Evolutionary conservation across 169 alveolate species (phyloP).

Genomic region (Perkinsus olseni): DNA sequence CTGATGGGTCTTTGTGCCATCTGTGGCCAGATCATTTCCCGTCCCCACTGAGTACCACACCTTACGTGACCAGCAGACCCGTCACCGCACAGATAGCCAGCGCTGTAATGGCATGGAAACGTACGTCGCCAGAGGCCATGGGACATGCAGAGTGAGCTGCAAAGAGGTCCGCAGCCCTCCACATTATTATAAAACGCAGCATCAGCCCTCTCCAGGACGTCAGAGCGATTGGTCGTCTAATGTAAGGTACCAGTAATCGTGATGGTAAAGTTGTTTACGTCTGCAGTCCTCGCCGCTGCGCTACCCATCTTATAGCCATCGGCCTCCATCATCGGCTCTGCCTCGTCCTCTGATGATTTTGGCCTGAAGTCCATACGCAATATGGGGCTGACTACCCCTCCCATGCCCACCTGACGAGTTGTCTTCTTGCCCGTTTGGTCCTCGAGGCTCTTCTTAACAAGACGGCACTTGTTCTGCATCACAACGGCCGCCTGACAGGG

Average conservation of each 20-base stretch:
- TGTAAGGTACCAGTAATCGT: not conserved
- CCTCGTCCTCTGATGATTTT: not conserved
- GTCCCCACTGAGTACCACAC: not conserved
- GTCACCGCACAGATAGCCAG: not conserved
- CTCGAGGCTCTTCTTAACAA: not conserved
- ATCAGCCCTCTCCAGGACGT: not conserved
- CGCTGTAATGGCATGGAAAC: not conserved
- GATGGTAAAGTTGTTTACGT: not conserved
- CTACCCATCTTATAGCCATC: not conserved
- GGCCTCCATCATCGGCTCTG: not conserved
- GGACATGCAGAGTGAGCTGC: no score
- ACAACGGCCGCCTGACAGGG: not conserved
- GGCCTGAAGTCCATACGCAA: not conserved
- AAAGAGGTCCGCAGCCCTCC: no score
- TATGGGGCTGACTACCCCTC: not conserved
- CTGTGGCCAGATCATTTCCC: not conserved
- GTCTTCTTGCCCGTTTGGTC: not conserved
- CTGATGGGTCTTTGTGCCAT: not conserved
- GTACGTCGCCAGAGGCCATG: not conserved
- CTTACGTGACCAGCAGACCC: not conserved
- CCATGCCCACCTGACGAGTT: not conserved
- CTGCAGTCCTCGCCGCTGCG: not conserved
- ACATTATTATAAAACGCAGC: not conserved
- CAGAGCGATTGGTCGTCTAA: not conserved
- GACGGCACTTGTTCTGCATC: not conserved